phyloP scores from a whole-genome alignment of 257 asterid genomes.

The Solanum sitiens region DNA sequence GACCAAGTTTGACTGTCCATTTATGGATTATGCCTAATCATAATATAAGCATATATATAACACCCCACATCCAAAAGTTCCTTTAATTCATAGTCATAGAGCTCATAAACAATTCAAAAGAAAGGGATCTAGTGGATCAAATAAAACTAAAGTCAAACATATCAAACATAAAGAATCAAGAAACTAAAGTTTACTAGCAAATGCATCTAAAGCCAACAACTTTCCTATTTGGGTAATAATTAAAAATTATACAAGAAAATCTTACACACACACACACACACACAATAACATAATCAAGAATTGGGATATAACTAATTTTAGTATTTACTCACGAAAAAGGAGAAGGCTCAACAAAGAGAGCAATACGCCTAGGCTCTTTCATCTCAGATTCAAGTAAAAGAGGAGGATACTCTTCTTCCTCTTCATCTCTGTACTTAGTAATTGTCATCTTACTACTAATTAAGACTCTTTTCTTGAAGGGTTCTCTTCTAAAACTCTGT shows the following conservation, averaged over 20 bases:
- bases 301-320: not conserved
- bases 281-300: not conserved
- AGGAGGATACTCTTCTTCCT: constrained; percentile 44
- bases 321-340: constrained; percentile 80
- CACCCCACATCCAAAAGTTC: not conserved
- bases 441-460: constrained; percentile 33
- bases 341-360: constrained; percentile 95
- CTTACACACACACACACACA: not conserved
- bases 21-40: not conserved
- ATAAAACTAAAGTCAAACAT: not conserved
- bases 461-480: not conserved
- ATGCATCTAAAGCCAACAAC: not conserved
- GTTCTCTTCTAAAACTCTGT: not conserved
- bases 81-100: not conserved
- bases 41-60: not conserved
- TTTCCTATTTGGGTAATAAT: not conserved
- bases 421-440: constrained; percentile 30
- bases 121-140: not conserved
- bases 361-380: constrained; percentile 71
- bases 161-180: not conserved
- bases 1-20: not conserved
- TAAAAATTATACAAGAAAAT: not conserved
- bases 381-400: constrained; percentile 50
- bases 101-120: not conserved
- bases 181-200: not conserved